Conservation (phyloP, 345 rosid species). For the Pistacia integerrima region DNA sequence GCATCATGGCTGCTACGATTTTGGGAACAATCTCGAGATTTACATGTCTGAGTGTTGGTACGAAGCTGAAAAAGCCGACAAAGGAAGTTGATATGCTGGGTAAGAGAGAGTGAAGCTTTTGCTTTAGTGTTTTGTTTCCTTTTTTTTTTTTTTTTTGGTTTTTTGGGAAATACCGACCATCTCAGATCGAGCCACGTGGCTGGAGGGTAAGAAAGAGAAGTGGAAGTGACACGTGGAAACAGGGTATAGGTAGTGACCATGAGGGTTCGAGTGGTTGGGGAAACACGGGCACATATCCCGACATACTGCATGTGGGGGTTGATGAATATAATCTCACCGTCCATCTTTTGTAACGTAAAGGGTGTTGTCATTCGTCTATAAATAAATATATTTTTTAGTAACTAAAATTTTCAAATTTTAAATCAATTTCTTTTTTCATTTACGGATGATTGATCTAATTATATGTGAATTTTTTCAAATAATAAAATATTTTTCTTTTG, state of each 20-base stretch:
- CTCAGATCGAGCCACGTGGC: constrained; percentile 12
- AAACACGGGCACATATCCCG: constrained; percentile 20
- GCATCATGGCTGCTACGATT: constrained; percentile 19
- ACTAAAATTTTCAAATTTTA: too few species aligned
- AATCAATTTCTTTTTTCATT: too few species aligned
- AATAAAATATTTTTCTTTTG: too few species aligned
- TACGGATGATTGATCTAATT: too few species aligned
- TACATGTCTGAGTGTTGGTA: constrained; percentile 25
- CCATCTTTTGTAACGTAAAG: too few species aligned
- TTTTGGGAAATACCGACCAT: neutral
- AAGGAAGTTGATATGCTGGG: constrained; percentile 33
- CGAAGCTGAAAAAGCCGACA: constrained; percentile 38
- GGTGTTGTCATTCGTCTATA: neutral
- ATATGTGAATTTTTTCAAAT: too few species aligned
- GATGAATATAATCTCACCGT: neutral
- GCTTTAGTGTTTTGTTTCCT: constrained; percentile 2
- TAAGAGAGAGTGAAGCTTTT: neutral
- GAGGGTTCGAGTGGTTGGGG: neutral
- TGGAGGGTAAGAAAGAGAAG: neutral
- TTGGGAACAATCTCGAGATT: constrained; percentile 26
- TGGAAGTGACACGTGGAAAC: constrained; percentile 20
- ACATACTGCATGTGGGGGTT: constrained; percentile 32
- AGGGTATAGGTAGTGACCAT: constrained; percentile 4
- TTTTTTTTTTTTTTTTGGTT: neutral
- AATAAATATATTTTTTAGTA: neutral